phyloP scores from a whole-genome alignment of 2,329 filamentous ascomycete species.

The Cladosporium sphaerospermum region DNA sequence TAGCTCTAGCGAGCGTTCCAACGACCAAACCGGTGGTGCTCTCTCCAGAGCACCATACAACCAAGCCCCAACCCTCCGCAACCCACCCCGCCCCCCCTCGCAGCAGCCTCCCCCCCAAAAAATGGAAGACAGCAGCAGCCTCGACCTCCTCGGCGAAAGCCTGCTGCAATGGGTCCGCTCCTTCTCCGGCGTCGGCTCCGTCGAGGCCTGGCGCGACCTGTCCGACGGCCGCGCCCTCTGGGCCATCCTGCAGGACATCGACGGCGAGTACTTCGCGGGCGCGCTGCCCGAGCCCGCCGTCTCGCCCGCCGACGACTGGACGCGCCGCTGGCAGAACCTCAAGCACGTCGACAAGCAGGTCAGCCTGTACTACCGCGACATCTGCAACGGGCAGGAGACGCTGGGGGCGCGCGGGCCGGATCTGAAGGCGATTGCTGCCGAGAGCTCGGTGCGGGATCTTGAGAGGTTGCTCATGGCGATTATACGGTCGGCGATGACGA shows the following conservation, averaged over 20 bases:
- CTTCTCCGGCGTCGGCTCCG: constrained; percentile 34
- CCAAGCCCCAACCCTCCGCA: neutral
- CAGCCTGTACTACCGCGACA: constrained; percentile 44
- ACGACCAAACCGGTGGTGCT: neutral
- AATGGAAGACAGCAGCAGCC: constrained; percentile 12
- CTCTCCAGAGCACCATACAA: neutral
- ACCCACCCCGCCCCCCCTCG: no score
- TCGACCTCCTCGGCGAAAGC: constrained; percentile 23
- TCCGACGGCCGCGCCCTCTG: constrained; percentile 44
- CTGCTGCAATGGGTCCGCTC: constrained; percentile 37
- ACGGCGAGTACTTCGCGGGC: constrained; percentile 43
- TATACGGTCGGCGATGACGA: constrained; percentile 43
- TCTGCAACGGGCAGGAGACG: constrained; percentile 34
- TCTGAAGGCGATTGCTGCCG: constrained; percentile 44
- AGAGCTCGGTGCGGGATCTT: constrained; percentile 33
- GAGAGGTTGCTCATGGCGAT: constrained; percentile 43
- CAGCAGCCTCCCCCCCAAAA: no score
- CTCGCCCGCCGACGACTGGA: constrained; percentile 43
- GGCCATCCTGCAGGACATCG: constrained; percentile 43
- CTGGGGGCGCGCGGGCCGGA: constrained; percentile 38
- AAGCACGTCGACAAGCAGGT: constrained; percentile 46
- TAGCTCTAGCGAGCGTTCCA: no score
- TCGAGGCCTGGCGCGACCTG: constrained; percentile 38
- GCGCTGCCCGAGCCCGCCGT: constrained; percentile 41
- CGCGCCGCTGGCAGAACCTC: constrained; percentile 48